phyloP scores from a whole-genome alignment of 495 filamentous ascomycete genomes.

The Apodospora peruviana region DNA sequence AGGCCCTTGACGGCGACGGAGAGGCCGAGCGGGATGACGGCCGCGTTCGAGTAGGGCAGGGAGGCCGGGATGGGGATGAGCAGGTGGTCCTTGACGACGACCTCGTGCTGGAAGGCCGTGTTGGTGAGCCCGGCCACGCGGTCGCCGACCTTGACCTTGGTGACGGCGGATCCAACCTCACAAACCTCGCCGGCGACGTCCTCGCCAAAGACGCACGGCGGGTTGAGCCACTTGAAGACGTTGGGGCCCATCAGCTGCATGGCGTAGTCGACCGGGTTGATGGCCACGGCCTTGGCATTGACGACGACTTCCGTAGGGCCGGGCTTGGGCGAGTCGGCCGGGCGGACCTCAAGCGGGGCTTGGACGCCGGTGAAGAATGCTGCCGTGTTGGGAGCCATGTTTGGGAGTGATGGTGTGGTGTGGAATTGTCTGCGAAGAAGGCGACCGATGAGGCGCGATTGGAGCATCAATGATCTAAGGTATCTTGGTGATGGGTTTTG shows the following conservation, averaged over 20 bases:
- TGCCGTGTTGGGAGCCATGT: not conserved
- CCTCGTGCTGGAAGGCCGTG: not conserved
- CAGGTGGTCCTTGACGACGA: not conserved
- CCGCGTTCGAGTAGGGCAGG: not conserved
- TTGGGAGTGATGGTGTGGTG: not conserved
- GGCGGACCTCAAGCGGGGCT: not conserved
- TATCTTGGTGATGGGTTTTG: not conserved
- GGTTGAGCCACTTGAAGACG: conserved; percentile 15
- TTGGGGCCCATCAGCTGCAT: conserved; percentile 34
- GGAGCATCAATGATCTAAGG: not conserved
- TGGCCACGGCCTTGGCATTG: conserved; percentile 40
- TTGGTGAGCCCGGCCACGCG: not conserved
- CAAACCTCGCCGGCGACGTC: not conserved
- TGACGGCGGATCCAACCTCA: conserved; percentile 1
- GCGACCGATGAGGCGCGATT: not conserved
- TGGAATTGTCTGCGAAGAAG: not conserved
- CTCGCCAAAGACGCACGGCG: conserved; percentile 18
- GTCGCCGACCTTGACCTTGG: not conserved
- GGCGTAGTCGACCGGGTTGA: conserved; percentile 42
- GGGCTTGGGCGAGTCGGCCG: conserved; percentile 12
- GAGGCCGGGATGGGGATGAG: not conserved
- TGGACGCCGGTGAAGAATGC: not conserved
- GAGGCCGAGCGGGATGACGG: not conserved
- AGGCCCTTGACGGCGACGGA: conserved; percentile 9
- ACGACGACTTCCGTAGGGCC: conserved; percentile 47